Base-by-base conservation (phyloP, 495 filamentous ascomycete species). In the Baudoinia panamericana region DNA sequence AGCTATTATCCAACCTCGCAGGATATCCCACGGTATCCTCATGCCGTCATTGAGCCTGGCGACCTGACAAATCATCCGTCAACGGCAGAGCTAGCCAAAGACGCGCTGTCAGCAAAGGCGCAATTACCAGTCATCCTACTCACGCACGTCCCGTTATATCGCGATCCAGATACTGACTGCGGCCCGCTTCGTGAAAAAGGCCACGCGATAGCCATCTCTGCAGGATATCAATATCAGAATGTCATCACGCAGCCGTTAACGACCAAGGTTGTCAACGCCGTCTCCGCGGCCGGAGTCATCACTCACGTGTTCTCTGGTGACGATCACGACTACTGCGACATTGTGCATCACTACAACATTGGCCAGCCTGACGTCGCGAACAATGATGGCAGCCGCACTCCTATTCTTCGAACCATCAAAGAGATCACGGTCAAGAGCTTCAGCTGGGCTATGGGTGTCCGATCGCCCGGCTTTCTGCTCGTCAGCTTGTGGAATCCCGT, bases 311-410 rank as follows among this genome's bases (percentile, higher is more conserved):
- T 95, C 56, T 93, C 85, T 1, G 92, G 92, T 1, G 92, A 99
- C 52, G 92, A 99, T 58, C 92, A 99, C 60, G 92, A 99, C 59
- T 93, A 96, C 62, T 99, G 92, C 61, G 86, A 94, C 40, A 60
- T 96, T 18, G 61, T 71, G 1, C 92, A 99, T 56, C 67, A 65
- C 9, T 69, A 76, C 33, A 81, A 55, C 42, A 17, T 43, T 31
- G 17, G 18, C 0, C 17, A 28, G 23, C 2, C 15, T 17, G 19
- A 75, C 43, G 72, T 67, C 8, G 61, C 70, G 13, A 69, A 72
- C 42, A 66, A 66, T 5, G 72, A 70, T 29, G 72, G 72, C 0
- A 78, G 88, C 1, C 18, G 30, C 26, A 24, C 13, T 5, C 16
- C 35, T 12, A 25, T 4, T n/a, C n/a, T 28, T 10, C 29, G 25